Conservation (phyloP, 306 rosid species). For the Albizia julibrissin region DNA sequence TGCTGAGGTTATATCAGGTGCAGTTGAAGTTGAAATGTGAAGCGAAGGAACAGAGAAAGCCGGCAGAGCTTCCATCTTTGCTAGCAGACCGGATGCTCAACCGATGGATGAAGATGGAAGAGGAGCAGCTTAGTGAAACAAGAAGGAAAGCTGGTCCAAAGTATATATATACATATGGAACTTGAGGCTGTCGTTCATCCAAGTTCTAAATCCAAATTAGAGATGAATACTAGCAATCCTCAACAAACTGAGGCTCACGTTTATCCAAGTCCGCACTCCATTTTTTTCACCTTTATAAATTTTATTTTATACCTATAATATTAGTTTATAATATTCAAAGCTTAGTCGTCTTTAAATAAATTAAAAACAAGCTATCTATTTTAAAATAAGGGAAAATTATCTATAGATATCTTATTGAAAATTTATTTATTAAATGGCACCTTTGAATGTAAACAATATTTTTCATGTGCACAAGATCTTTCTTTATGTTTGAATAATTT, state of each 20-base stretch:
- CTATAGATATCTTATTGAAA: no score
- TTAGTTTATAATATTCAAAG: background rate
- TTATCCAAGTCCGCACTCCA: background rate
- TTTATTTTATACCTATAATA: no score
- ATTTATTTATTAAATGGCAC: no score
- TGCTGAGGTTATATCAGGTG: slow-evolving; percentile 17
- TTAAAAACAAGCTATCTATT: no score
- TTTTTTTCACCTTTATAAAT: no score
- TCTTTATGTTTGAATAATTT: no score
- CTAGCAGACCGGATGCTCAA: slow-evolving; percentile 7
- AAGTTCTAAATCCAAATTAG: background rate
- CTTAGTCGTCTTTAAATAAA: background rate
- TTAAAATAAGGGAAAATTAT: no score
- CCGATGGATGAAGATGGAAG: background rate
- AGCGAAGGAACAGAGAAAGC: slow-evolving; percentile 47
- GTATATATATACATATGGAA: background rate
- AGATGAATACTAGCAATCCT: no score
- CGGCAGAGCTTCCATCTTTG: slow-evolving; percentile 57
- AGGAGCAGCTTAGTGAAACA: background rate
- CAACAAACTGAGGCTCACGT: slow-evolving; percentile 20
- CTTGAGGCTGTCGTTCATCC: background rate
- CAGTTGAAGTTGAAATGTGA: slow-evolving; percentile 37
- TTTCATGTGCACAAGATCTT: no score
- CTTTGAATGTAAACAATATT: no score
- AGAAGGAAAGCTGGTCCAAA: background rate